Base-by-base conservation (phyloP, 2,329 filamentous ascomycete genomes). In the Exophiala alcalophila region DNA sequence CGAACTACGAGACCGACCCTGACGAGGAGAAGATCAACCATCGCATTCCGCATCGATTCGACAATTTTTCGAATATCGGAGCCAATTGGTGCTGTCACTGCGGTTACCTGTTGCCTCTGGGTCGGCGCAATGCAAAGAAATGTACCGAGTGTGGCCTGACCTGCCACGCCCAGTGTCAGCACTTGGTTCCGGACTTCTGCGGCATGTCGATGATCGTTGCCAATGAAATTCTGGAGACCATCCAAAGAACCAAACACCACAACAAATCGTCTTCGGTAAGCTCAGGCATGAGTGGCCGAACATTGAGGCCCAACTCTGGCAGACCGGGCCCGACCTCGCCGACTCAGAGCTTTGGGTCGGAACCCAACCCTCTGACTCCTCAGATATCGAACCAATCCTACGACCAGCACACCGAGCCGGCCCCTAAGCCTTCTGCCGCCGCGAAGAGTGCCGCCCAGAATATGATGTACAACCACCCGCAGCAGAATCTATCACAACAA, bases 1-100 rank as follows among this genome's bases (percentile, higher is more conserved):
- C 91, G 51, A 98, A 98, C 63, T 91, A 92, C 52, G 92, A 98
- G 66, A 94, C 88, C 4, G 92, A 98, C 64, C 91, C 92, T 15
- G 92, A 98, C 67, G 92, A 98, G 68, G 92, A 96, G 69, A 98
- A 97, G 74, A 94, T 98, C 78, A 98, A 98, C 64, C 92, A 98
- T 65, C 86, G 92, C 53, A 98, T 98, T 62, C 92, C 92, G 6
- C 92, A 98, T 77, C 84, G 92, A 40, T 98, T 97, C 73, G 83
- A 91, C 59, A 81, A 85, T n/a, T 98, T 94, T 64, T 89, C 89
- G 53, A 98, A 98, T 61, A 86, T 98, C 69, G 92, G 90, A 11
- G 92, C 92, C 57, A 98, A 97, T 63, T 98, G 92, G 92, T 98
- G 92, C 69, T 98, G 92, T 62, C 92, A 98, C 67, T 98, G 92